Conservation (phyloP, 192 early-diverging fungal species). For the Phlyctochytrium bullatum region DNA sequence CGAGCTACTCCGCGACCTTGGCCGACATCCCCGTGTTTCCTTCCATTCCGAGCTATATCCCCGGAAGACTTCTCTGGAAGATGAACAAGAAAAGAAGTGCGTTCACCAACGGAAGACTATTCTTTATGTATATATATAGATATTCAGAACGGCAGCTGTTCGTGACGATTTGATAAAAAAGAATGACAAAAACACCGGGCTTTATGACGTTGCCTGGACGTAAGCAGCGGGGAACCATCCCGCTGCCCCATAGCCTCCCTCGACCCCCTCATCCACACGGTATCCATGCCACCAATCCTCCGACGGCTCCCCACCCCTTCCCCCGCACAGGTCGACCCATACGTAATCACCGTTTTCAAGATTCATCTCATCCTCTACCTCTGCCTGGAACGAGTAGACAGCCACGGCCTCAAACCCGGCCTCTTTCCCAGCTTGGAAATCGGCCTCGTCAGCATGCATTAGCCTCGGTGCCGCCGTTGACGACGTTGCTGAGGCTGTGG, state of each 20-base stretch:
- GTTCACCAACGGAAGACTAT: too few species aligned
- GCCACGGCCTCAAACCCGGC: conserved; percentile 31
- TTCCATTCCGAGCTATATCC: too few species aligned
- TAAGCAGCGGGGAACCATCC: conserved; percentile 39
- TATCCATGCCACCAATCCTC: conserved; percentile 41
- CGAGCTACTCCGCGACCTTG: too few species aligned
- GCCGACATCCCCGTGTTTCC: too few species aligned
- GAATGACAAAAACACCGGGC: neutral
- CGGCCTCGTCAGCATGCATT: neutral
- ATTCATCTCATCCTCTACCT: conserved; percentile 38
- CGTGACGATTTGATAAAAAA: neutral
- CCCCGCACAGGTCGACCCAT: conserved; percentile 10
- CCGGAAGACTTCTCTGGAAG: too few species aligned
- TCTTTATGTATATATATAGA: neutral
- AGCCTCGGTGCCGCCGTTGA: neutral
- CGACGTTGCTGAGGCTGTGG: neutral
- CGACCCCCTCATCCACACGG: neutral
- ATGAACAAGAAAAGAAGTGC: too few species aligned
- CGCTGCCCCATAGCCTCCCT: conserved; percentile 18
- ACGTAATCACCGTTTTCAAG: conserved; percentile 31
- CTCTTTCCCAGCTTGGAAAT: neutral
- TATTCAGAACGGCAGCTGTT: neutral
- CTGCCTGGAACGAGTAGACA: conserved; percentile 40
- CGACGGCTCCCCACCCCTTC: conserved; percentile 21
- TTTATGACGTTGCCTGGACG: conserved; percentile 11